Evolutionary conservation across 371 early-diverging fungal species (phyloP).

Genomic region (Apophysomyces trapeziformis): DNA sequence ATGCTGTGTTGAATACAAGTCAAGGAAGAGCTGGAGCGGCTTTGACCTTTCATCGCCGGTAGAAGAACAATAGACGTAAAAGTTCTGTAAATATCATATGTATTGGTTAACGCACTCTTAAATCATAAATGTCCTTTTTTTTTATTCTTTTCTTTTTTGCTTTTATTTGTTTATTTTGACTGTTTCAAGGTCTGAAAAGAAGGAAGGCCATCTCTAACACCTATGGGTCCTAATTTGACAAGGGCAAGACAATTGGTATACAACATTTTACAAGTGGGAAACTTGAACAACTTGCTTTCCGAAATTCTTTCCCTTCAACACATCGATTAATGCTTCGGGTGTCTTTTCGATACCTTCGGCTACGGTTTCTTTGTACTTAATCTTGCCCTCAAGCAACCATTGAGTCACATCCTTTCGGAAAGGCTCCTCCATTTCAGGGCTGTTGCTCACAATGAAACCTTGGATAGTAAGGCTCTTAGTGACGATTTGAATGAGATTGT

Average conservation of each 20-base stretch:
- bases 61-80: slow-evolving; percentile 9
- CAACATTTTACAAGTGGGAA: slow-evolving; percentile 24
- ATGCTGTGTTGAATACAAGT: slow-evolving; percentile 41
- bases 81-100: not conserved
- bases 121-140: not conserved
- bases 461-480: slow-evolving; percentile 59
- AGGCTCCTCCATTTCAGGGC: slow-evolving; percentile 52
- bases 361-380: slow-evolving; percentile 68
- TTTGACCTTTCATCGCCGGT: slow-evolving; percentile 37
- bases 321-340: slow-evolving; percentile 73
- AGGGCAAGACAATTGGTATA: no score
- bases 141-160: not conserved
- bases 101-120: slow-evolving; percentile 4
- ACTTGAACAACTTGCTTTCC: slow-evolving; percentile 87
- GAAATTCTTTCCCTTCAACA: slow-evolving; percentile 82
- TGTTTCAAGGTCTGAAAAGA: no score
- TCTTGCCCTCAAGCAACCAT: slow-evolving; percentile 70
- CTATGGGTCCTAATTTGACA: no score
- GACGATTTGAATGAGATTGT: slow-evolving; percentile 43
- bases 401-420: slow-evolving; percentile 66
- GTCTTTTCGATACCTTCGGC: slow-evolving; percentile 83
- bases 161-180: not conserved
- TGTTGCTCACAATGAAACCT: slow-evolving; percentile 66
- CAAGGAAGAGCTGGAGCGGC: slow-evolving; percentile 43
- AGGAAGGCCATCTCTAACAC: no score